Evolutionary conservation across 352 stramenopile species (phyloP), one percentile per base, ranked within the genome.

Genomic region (Phytopythium vexans): DNA sequence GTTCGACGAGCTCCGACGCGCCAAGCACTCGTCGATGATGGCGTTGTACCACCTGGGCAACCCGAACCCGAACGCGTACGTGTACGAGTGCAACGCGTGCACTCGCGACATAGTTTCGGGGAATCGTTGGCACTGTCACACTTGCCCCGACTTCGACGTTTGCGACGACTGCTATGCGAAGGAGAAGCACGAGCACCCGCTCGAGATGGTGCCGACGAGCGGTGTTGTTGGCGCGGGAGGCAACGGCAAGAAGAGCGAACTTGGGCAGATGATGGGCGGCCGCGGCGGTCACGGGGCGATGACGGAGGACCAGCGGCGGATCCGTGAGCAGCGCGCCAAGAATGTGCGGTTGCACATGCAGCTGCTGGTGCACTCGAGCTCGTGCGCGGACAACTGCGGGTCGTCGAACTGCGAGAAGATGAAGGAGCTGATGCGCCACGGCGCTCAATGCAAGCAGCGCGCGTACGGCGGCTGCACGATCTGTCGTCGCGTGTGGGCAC

Each of bases 21-120:
- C 96, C 1, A 99, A 99, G 70, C 97, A 99, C 74, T 98, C 96
- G 58, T 99, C 93, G 2, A 99, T 99, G 96, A 99, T 99, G 97
- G 95, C 98, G 31, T 62, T 99, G 41, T 99, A 98, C 72, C 96
- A 99, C 68, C 71, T 99, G 21, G 96, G 97, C 64, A 99, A 99
- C 54, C 91, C 97, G 47, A 92, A 89, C 41, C 74, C 82, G 49
- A 96, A 92, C 48, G 85, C 79, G 9, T 94, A 92, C 53, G 77
- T 94, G 46, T 94, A 93, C 54, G 80, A 89, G 58, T 92, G 86
- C 75, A 92, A 94, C 49, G 54, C 81, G 16, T 97, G 88, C 60
- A 91, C 79, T 9, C 70, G 77, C 14, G 82, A 94, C 45, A 95
- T 96, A 56, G 71, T 90, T 12, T 68, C 60, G 15, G 87, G 87